Conservation (phyloP, 2,329 filamentous ascomycete genomes). For the Calonectria pseudoreteaudii region DNA sequence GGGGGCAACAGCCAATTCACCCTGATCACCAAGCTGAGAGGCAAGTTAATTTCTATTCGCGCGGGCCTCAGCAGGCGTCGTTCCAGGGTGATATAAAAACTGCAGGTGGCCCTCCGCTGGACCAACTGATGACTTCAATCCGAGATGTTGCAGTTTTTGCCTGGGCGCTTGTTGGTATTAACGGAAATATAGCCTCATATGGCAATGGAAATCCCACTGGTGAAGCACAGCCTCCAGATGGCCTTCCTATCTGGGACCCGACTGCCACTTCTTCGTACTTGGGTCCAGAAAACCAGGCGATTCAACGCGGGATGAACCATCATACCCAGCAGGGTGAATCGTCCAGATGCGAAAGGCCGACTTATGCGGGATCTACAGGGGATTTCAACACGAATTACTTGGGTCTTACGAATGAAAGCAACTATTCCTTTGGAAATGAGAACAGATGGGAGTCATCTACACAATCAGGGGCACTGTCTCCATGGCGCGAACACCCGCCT, state of each 20-base stretch:
- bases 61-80: constrained; percentile 58
- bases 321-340: constrained; percentile 18
- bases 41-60: constrained; percentile 44
- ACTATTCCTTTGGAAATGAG: constrained; percentile 5
- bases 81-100: constrained; percentile 57
- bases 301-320: constrained; percentile 33
- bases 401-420: background rate
- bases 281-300: constrained; percentile 42
- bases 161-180: constrained; percentile 85
- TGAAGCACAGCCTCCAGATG: constrained; percentile 67
- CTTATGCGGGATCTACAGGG: background rate
- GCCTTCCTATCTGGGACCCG: constrained; percentile 44
- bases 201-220: constrained; percentile 70
- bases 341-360: constrained; percentile 1
- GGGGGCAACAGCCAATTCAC: constrained; percentile 76
- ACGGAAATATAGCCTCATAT: constrained; percentile 77
- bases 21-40: constrained; percentile 56
- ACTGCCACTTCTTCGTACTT: constrained; percentile 28
- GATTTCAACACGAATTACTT: background rate
- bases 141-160: constrained; percentile 90
- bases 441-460: background rate
- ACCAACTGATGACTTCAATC: constrained; percentile 82
- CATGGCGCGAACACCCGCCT: background rate
- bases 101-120: constrained; percentile 64
- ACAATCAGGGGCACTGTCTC: background rate